phyloP scores from a whole-genome alignment of 345 rosid genomes.

The Melaleuca alternifolia region DNA sequence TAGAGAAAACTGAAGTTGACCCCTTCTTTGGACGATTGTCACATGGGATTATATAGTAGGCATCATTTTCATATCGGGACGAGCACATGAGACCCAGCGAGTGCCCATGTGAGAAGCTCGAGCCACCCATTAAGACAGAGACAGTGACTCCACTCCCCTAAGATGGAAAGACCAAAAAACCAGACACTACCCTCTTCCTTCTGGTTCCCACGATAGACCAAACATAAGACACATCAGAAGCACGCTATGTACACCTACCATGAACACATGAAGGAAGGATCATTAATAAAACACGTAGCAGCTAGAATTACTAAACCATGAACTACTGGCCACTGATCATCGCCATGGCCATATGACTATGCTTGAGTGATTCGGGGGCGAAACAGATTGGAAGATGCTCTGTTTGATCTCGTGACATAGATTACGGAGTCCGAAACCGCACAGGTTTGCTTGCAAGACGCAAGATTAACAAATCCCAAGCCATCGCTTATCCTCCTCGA shows the following conservation, averaged over 20 bases:
- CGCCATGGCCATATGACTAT: not conserved
- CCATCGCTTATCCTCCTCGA: constrained; percentile 26
- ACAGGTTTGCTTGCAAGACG: constrained; percentile 4
- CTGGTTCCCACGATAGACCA: not conserved
- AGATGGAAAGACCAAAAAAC: not conserved
- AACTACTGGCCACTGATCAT: not conserved
- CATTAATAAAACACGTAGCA: not conserved
- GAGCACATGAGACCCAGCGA: not conserved
- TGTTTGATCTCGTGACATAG: not conserved
- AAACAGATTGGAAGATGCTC: not conserved
- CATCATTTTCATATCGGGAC: not conserved
- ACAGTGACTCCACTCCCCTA: not conserved
- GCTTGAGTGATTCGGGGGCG: not conserved
- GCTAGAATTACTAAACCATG: not conserved
- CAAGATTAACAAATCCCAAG: not conserved
- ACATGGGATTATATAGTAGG: not conserved
- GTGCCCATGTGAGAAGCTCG: not conserved
- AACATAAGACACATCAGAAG: not conserved
- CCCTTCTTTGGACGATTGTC: not conserved
- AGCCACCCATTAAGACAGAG: not conserved
- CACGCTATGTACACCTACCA: not conserved
- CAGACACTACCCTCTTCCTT: not conserved
- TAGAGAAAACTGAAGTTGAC: not conserved
- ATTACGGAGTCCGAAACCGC: constrained; percentile 1
- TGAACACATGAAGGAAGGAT: not conserved